Percentiles rank a stretch among this genome's conserved stretches.
phyloP scores from a whole-genome alignment of 176 grass and related monocot genomes.

The sorghum (Sorghum bicolor) region Sorghum_bicolor_NCBIv3 NC_012875.2:57155501-57156000 shows the following conservation, averaged over 20 bases:
- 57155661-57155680: slow-evolving; percentile 93
- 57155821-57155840: slow-evolving; percentile 94
- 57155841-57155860: slow-evolving; percentile 74
- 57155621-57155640: slow-evolving; percentile 82
- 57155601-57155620: slow-evolving; percentile 92
- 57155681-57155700: slow-evolving; percentile 63
- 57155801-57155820: slow-evolving; percentile 91
- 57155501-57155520: neutral
- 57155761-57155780: slow-evolving; percentile 10
- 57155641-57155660: slow-evolving; percentile 79
- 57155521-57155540: neutral
- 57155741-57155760: neutral
- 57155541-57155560: neutral
- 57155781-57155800: slow-evolving; percentile 83
- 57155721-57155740: neutral
- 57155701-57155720: neutral
- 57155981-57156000: slow-evolving; percentile 98
- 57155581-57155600: slow-evolving; percentile 82
- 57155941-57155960: slow-evolving; percentile 71
- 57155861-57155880: neutral
- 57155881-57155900: neutral
- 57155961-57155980: slow-evolving; percentile 96
- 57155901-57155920: slow-evolving; percentile 1
- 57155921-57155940: neutral
- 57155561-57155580: slow-evolving; percentile 6